Evolutionary conservation across 192 early-diverging fungal species (phyloP).

Genomic region (Chytriomyces sp.): DNA sequence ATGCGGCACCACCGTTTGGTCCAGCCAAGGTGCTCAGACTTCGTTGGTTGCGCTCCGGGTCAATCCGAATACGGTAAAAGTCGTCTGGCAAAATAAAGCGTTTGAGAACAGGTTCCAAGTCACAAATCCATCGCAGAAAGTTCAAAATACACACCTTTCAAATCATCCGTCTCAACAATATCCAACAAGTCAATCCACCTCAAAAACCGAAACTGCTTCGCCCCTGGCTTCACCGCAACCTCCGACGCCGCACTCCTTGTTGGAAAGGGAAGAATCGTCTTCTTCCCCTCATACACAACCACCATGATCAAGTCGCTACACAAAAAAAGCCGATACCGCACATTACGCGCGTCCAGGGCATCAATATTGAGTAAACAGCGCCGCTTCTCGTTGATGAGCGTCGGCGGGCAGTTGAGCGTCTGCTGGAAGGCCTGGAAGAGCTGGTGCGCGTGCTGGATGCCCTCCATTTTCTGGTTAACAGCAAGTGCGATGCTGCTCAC

Average conservation of each 20-base stretch:
- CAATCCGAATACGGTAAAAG: not conserved
- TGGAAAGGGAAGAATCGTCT: not conserved
- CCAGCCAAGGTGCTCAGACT: conserved; percentile 22
- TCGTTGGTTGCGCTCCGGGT: not conserved
- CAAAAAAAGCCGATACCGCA: conserved; percentile 40
- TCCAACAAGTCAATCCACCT: conserved; percentile 54
- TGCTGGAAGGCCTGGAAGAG: conserved; percentile 57
- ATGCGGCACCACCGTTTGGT: not conserved
- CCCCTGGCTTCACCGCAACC: not conserved
- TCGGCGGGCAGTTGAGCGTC: conserved; percentile 59
- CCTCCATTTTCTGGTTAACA: conserved; percentile 59
- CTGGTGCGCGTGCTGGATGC: conserved; percentile 48
- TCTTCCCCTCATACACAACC: conserved; percentile 23
- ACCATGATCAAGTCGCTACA: conserved; percentile 58
- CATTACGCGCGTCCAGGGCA: conserved; percentile 36
- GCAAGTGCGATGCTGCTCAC: conserved; percentile 46
- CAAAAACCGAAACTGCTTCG: conserved; percentile 43
- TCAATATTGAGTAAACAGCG: conserved; percentile 52
- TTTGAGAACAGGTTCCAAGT: not conserved
- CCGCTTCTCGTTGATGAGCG: conserved; percentile 46
- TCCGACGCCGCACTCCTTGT: not conserved
- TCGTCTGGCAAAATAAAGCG: not conserved
- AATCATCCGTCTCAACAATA: conserved; percentile 37
- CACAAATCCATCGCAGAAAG: not conserved
- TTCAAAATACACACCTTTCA: conserved; percentile 19